Conservation (phyloP, 805 yeast genomes). For the Naumovozyma dairenensis region DNA sequence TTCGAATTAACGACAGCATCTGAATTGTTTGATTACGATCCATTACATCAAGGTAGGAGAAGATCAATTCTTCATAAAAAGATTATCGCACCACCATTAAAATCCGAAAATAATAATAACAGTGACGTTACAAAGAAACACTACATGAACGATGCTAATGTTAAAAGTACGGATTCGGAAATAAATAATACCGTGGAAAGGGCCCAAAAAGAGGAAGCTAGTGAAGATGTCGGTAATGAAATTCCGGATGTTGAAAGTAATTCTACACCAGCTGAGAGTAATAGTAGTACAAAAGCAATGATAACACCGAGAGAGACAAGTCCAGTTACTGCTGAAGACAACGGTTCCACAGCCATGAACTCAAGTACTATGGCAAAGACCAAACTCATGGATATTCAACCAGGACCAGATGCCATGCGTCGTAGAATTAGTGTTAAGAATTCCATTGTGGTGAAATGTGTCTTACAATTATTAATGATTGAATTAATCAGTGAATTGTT, state of each 20-base stretch:
- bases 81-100: too few relatives aligned
- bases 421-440: conserved; percentile 49
- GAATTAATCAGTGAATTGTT: conserved; percentile 76
- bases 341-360: neutral
- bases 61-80: conserved; percentile 5
- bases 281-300: neutral
- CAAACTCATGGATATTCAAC: too few relatives aligned
- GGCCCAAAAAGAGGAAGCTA: conserved; percentile 27
- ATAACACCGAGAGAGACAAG: neutral
- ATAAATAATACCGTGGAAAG: conserved; percentile 26
- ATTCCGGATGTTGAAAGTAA: conserved; percentile 26
- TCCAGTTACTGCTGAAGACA: neutral
- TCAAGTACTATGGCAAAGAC: neutral
- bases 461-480: conserved; percentile 78
- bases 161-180: conserved; percentile 23
- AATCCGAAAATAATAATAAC: neutral
- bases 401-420: conserved; percentile 29
- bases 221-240: conserved; percentile 30
- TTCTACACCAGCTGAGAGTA: neutral
- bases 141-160: conserved; percentile 11
- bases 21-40: conserved; percentile 58
- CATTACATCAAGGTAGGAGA: conserved; percentile 29
- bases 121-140: conserved; percentile 3
- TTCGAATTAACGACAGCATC: conserved; percentile 79
- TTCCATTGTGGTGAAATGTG: conserved; percentile 83